Percentiles rank a stretch among this genome's conserved stretches.
Conservation (phyloP, 805 yeast genomes). For the Starmera pachycereana region DNA sequence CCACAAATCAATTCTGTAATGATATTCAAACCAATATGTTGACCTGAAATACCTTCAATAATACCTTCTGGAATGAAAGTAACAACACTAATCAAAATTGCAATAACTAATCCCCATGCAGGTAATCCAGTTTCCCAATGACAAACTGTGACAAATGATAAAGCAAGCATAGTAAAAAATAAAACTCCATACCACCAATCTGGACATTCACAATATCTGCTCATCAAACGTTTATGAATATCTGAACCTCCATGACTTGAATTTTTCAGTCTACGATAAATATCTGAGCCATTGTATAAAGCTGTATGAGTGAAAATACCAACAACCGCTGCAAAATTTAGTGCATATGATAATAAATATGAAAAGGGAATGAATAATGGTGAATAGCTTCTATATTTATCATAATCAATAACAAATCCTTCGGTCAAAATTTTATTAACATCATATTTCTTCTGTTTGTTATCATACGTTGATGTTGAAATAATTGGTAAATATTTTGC, state of each 20-base stretch:
- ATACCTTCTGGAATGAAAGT: conserved; percentile 50
- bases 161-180: conserved; percentile 17
- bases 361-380: conserved; percentile 52
- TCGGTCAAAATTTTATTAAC: conserved; percentile 35
- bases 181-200: conserved; percentile 33
- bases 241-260: conserved; percentile 33
- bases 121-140: conserved; percentile 43
- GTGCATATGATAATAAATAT: conserved; percentile 44
- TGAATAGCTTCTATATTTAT: conserved; percentile 41
- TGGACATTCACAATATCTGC: conserved; percentile 56
- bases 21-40: conserved; percentile 45
- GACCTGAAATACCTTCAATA: conserved; percentile 47
- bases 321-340: conserved; percentile 51
- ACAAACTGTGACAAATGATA: conserved; percentile 24
- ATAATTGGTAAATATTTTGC: conserved; percentile 52
- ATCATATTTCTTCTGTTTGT: conserved; percentile 33
- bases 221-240: conserved; percentile 41
- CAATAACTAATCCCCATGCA: conserved; percentile 53
- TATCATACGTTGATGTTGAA: conserved; percentile 38
- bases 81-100: conserved; percentile 38
- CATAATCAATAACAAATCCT: conserved; percentile 30
- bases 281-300: conserved; percentile 47
- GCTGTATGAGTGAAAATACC: conserved; percentile 49
- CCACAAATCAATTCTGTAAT: conserved; percentile 52
- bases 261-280: conserved; percentile 31